Conservation (phyloP, 116 monocot species). For the Cymodocea nodosa region DNA sequence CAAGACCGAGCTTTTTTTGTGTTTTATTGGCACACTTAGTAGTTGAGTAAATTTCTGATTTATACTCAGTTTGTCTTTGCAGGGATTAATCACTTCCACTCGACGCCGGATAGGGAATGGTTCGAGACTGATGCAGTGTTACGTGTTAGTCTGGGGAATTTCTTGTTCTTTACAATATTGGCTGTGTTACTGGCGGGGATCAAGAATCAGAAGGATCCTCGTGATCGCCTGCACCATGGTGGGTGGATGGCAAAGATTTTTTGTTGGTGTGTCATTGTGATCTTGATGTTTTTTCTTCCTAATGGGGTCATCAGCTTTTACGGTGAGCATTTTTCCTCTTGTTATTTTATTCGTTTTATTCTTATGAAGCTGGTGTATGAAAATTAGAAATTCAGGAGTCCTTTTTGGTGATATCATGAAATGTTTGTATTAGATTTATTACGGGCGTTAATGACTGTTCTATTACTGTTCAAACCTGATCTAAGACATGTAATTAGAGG, state of each 20-base stretch:
- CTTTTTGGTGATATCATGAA: no score
- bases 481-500: no score
- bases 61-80: no score
- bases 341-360: background rate
- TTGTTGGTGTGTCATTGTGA: slow-evolving; percentile 66
- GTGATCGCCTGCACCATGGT: slow-evolving; percentile 83
- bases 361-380: background rate
- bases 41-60: no score
- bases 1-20: slow-evolving; percentile 94
- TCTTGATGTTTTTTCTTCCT: slow-evolving; percentile 97
- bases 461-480: no score
- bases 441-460: no score
- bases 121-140: slow-evolving; percentile 97
- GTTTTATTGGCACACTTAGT: no score
- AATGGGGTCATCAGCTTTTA: slow-evolving; percentile 41
- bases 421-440: no score
- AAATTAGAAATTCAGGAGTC: no score
- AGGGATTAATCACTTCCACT: slow-evolving; percentile 94
- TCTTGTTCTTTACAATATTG: slow-evolving; percentile 83
- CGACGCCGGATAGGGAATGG: slow-evolving; percentile 93
- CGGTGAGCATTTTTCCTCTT: background rate
- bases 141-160: slow-evolving; percentile 93
- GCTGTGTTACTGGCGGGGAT: slow-evolving; percentile 76
- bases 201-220: slow-evolving; percentile 95
- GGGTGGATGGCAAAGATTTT: slow-evolving; percentile 94